Evolutionary conservation across 768 basidiomycete genomes (phyloP).

Genomic region (Leucocoprinus sp.): DNA sequence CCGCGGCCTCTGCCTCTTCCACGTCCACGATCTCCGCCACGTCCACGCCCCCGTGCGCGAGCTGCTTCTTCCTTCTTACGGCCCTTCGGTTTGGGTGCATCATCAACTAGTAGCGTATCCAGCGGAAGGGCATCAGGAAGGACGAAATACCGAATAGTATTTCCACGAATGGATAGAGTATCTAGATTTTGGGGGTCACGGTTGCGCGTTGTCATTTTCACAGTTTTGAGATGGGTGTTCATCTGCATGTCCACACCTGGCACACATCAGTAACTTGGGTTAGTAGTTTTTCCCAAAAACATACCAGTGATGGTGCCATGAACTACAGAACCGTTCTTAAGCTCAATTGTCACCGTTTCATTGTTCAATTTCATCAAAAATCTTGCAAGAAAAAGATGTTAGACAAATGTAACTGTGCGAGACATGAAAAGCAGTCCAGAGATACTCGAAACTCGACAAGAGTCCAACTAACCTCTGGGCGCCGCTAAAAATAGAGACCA

Average conservation of each 20-base stretch:
- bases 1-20: constrained; percentile 35
- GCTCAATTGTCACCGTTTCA: constrained; percentile 95
- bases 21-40: constrained; percentile 43
- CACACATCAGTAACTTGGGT: background rate
- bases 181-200: constrained; percentile 84
- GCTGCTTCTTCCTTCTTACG: constrained; percentile 78
- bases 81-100: constrained; percentile 92
- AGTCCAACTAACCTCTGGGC: constrained; percentile 11
- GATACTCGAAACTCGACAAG: background rate
- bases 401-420: constrained; percentile 6
- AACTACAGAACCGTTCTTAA: constrained; percentile 94
- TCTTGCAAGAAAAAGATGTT: constrained; percentile 31
- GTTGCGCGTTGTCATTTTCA: constrained; percentile 92
- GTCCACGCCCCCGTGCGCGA: constrained; percentile 55
- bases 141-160: constrained; percentile 94
- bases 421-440: too few relatives aligned
- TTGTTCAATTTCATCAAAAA: constrained; percentile 99
- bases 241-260: constrained; percentile 98
- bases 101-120: constrained; percentile 95
- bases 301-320: constrained; percentile 95
- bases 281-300: constrained; percentile 17
- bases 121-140: constrained; percentile 96
- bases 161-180: constrained; percentile 88
- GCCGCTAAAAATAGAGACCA: background rate
- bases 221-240: constrained; percentile 98